These are phyloP conservation scores for Daedaleopsis sinensis DNA, from an alignment of 768 basidiomycete genomes.

Conservation along the genomic window DNA sequence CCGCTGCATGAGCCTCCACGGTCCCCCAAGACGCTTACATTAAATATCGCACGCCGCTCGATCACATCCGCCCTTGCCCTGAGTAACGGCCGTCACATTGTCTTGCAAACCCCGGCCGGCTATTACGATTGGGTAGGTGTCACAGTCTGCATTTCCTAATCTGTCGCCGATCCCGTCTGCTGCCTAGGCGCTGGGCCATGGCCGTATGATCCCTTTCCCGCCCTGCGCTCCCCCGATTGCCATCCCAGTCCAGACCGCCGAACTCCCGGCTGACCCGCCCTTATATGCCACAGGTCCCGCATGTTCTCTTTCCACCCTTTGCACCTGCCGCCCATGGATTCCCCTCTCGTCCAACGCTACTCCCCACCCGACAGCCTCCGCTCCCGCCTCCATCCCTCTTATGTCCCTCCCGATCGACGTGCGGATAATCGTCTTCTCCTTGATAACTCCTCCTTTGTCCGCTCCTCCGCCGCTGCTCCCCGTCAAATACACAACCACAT, in stretches of 20 bases:
- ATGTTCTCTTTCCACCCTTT: constrained; percentile 8
- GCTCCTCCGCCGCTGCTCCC: constrained; percentile 16
- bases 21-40: too few relatives aligned
- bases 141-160: constrained; percentile 14
- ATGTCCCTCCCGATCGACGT: constrained; percentile 7
- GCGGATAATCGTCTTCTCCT: constrained; percentile 13
- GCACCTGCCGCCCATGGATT: constrained; percentile 21
- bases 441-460: constrained; percentile 21
- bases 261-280: constrained; percentile 10
- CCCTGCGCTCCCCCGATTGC: constrained; percentile 10
- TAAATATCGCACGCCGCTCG: constrained; percentile 17
- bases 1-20: too few relatives aligned
- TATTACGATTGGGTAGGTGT: constrained; percentile 11
- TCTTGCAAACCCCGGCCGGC: too few relatives aligned
- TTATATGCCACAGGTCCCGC: constrained; percentile 10
- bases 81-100: neutral
- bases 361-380: constrained; percentile 18
- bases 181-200: constrained; percentile 16
- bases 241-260: constrained; percentile 14
- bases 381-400: constrained; percentile 17
- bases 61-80: constrained; percentile 25
- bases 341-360: constrained; percentile 19
- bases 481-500: constrained; percentile 17
- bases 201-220: constrained; percentile 8
- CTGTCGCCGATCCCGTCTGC: constrained; percentile 14